Percentiles rank a stretch among this genome's conserved stretches.
phyloP scores from a whole-genome alignment of 2,329 filamentous ascomycete species.

The Fusarium palustre region DNA sequence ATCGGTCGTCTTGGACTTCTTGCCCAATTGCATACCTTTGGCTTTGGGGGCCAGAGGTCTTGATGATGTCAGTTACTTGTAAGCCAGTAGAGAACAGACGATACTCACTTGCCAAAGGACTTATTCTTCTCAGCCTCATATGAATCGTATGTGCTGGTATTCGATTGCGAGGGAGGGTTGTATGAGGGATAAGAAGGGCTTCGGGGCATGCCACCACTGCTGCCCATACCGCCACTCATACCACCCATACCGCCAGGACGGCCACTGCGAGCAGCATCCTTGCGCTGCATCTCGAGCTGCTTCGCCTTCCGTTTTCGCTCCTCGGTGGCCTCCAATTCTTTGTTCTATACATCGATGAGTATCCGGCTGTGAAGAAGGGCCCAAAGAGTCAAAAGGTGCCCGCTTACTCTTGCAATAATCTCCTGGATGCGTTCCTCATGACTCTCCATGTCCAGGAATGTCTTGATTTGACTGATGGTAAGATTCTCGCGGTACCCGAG shows the following conservation, averaged over 20 bases:
- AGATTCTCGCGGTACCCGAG: slow-evolving; percentile 96
- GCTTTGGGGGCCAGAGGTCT: slow-evolving; percentile 78
- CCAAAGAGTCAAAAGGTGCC: not conserved
- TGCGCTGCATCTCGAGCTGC: slow-evolving; percentile 98
- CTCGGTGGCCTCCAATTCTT: slow-evolving; percentile 97
- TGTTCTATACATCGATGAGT: slow-evolving; percentile 74
- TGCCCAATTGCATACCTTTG: slow-evolving; percentile 99
- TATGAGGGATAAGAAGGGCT: slow-evolving; percentile 90
- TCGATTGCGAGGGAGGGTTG: slow-evolving; percentile 80
- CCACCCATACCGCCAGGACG: slow-evolving; percentile 53
- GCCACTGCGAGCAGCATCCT: slow-evolving; percentile 86
- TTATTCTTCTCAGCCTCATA: slow-evolving; percentile 99
- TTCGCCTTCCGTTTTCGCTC: slow-evolving; percentile 99
- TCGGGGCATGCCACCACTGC: slow-evolving; percentile 67
- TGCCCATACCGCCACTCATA: slow-evolving; percentile 42
- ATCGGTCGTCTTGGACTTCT: slow-evolving; percentile 97
- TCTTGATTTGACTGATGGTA: slow-evolving; percentile 97
- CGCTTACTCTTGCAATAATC: slow-evolving; percentile 86
- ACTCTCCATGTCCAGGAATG: slow-evolving; percentile 98
- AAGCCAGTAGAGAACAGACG: not conserved
- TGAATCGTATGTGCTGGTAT: slow-evolving; percentile 86
- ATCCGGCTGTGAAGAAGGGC: not conserved
- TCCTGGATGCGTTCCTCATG: slow-evolving; percentile 99
- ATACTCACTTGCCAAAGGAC: slow-evolving; percentile 77
- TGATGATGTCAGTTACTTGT: slow-evolving; percentile 23